Evolutionary conservation across 176 grass and related monocot genomes (phyloP).

Genomic region (Triticum timopheevii): DNA sequence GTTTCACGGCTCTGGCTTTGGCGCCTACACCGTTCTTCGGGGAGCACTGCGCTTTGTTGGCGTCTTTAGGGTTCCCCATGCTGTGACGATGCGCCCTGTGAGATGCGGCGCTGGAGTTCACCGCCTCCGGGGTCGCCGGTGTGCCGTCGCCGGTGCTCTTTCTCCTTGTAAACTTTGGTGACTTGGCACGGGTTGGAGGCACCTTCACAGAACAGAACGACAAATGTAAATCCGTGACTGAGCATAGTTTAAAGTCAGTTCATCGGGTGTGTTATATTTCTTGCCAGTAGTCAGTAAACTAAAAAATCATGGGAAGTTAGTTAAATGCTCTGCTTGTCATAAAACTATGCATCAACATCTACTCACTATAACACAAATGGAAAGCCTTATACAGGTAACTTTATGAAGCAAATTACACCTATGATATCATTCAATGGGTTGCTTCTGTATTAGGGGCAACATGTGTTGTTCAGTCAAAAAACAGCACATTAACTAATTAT

Average conservation of each 20-base stretch:
- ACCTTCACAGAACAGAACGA: slow-evolving; percentile 53
- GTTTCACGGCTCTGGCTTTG: slow-evolving; percentile 55
- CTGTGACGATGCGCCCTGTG: slow-evolving; percentile 64
- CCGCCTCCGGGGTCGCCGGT: slow-evolving; percentile 13
- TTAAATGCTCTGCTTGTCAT: not conserved
- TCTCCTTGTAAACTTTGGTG: slow-evolving; percentile 84
- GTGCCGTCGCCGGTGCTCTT: slow-evolving; percentile 62
- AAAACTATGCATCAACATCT: slow-evolving; percentile 5
- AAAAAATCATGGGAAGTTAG: slow-evolving; percentile 8
- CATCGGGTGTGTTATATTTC: not conserved
- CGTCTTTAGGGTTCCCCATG: slow-evolving; percentile 58
- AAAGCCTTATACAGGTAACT: not conserved
- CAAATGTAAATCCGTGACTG: not conserved
- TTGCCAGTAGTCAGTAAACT: not conserved
- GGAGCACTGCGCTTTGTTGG: slow-evolving; percentile 43
- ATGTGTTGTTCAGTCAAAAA: not conserved
- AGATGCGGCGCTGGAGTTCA: not conserved
- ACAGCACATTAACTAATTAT: not conserved
- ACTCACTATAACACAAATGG: not conserved
- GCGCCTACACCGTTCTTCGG: slow-evolving; percentile 39
- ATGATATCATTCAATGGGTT: not conserved
- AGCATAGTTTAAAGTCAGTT: not conserved
- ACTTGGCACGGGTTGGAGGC: slow-evolving; percentile 91
- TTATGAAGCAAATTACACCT: not conserved
- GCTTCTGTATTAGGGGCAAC: not conserved